Conservation (phyloP, 2,329 filamentous ascomycete genomes). For the Clarireedia paspali region DNA sequence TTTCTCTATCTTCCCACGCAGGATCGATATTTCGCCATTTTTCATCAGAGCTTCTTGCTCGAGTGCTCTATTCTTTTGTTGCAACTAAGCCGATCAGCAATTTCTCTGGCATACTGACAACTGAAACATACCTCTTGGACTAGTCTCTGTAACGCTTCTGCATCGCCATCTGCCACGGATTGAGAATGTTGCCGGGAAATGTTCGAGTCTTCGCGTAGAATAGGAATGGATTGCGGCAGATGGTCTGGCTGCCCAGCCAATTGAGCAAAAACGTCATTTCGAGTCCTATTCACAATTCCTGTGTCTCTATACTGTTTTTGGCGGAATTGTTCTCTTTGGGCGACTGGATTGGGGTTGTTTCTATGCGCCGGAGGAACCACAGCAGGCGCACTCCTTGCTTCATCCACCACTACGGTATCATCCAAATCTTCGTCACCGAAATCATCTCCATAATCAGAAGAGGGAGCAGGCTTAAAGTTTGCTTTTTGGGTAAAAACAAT, state of each 20-base stretch:
- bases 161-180: conserved; percentile 7
- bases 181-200: conserved; percentile 13
- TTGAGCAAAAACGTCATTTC: conserved; percentile 7
- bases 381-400: conserved; percentile 22
- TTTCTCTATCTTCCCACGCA: conserved; percentile 63
- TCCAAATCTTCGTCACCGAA: conserved; percentile 38
- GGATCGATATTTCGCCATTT: conserved; percentile 64
- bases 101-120: background rate
- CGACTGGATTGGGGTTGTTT: conserved; percentile 12
- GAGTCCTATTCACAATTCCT: conserved; percentile 11
- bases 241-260: conserved; percentile 9
- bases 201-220: conserved; percentile 14
- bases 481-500: conserved; percentile 45
- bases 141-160: conserved; percentile 19
- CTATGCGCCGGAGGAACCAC: conserved; percentile 12
- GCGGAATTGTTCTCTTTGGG: conserved; percentile 20
- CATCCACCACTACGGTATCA: conserved; percentile 44
- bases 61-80: conserved; percentile 47
- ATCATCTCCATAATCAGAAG: conserved; percentile 32
- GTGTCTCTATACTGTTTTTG: conserved; percentile 17
- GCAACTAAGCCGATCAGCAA: conserved; percentile 20
- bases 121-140: conserved; percentile 22
- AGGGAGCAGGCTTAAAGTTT: conserved; percentile 19
- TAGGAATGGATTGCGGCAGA: background rate
- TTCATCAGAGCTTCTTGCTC: conserved; percentile 53